A percentile compares a stretch with the other conserved stretches of the same genome.
Conservation (phyloP, 139 green algal species). For the Pseudopediastrum boryanum region DNA sequence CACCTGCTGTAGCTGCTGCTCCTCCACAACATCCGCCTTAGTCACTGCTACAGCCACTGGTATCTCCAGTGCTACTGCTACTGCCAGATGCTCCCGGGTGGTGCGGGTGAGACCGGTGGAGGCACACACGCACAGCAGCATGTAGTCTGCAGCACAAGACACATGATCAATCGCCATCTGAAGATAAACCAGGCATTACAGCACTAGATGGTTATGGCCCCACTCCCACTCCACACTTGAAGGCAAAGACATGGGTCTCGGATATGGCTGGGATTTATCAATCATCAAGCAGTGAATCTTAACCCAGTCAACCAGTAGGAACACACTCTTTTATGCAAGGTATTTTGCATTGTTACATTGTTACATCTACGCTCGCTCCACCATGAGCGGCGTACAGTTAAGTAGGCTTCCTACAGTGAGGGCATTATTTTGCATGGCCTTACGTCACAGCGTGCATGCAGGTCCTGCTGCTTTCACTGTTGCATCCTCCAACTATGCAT, state of each 20-base stretch:
- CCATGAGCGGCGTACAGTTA: too few species aligned
- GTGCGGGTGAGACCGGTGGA: slow-evolving; percentile 44
- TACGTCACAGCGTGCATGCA: too few species aligned
- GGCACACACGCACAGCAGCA: slow-evolving; percentile 72
- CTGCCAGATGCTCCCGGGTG: slow-evolving; percentile 75
- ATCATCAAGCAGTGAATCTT: too few species aligned
- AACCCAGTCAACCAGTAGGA: too few species aligned
- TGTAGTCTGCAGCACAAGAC: slow-evolving; percentile 64
- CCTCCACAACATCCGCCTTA: slow-evolving; percentile 60
- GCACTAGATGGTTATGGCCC: neutral
- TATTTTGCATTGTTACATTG: too few species aligned
- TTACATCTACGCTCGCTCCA: too few species aligned
- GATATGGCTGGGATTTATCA: neutral
- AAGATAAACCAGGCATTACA: neutral
- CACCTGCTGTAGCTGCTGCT: slow-evolving; percentile 12
- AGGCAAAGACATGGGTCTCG: neutral
- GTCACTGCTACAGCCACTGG: slow-evolving; percentile 79
- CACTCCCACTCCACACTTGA: neutral
- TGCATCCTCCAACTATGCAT: too few species aligned
- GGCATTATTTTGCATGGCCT: too few species aligned
- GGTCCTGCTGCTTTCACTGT: too few species aligned
- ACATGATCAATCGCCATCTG: neutral
- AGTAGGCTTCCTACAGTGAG: too few species aligned
- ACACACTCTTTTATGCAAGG: too few species aligned
- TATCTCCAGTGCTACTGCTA: slow-evolving; percentile 77